Percentiles rank a stretch among this genome's conserved stretches.
phyloP scores from a whole-genome alignment of 2,329 filamentous ascomycete genomes.

The Talaromyces sp. region DNA sequence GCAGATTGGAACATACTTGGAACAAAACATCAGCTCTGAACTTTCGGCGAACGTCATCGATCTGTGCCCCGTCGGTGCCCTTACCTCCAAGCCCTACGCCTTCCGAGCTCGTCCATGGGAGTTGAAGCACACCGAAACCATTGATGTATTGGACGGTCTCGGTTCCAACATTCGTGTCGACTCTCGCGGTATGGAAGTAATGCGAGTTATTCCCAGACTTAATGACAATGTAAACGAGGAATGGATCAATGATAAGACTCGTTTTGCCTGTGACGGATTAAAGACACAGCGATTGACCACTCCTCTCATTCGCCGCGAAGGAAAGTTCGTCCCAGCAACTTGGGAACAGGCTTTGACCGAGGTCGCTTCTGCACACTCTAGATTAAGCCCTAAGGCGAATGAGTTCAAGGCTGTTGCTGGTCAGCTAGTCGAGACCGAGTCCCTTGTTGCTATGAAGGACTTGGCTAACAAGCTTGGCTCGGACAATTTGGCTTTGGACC shows the following conservation, averaged over 20 bases:
- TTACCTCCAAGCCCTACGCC: constrained; percentile 95
- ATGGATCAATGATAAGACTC: constrained; percentile 98
- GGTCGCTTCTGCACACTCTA: constrained; percentile 75
- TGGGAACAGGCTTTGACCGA: constrained; percentile 96
- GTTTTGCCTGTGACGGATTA: constrained; percentile 93
- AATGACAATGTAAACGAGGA: constrained; percentile 99
- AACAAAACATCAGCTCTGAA: constrained; percentile 89
- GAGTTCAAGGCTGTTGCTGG: constrained; percentile 96
- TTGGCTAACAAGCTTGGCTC: constrained; percentile 94
- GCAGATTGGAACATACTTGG: constrained; percentile 96
- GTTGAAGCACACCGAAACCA: constrained; percentile 89
- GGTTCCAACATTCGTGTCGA: constrained; percentile 95
- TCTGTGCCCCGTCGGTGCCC: constrained; percentile 92
- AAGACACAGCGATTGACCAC: constrained; percentile 95
- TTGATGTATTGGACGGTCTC: constrained; percentile 88
- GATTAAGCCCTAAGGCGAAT: constrained; percentile 77
- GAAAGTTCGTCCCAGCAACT: constrained; percentile 85
- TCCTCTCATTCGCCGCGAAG: constrained; percentile 80
- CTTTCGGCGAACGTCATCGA: constrained; percentile 97
- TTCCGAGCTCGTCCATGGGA: constrained; percentile 98
- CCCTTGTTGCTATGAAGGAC: constrained; percentile 94
- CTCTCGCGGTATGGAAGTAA: constrained; percentile 88
- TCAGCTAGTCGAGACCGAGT: constrained; percentile 86
- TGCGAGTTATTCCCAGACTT: constrained; percentile 86
- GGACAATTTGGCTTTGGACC: constrained; percentile 91